phyloP scores from a whole-genome alignment of 306 rosid genomes.

The Mucuna pruriens region DNA sequence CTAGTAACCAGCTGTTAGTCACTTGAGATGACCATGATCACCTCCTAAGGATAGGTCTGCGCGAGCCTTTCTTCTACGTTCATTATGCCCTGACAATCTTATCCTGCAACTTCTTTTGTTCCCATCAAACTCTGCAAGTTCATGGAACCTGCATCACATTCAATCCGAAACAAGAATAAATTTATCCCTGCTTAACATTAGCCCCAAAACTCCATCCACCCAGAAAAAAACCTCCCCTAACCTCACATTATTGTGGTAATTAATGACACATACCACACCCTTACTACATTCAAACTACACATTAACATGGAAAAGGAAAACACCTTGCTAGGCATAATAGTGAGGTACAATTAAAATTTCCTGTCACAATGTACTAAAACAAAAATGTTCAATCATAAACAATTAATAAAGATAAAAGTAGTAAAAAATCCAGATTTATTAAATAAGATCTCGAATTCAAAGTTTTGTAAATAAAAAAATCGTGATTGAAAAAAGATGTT shows the following conservation, averaged over 20 bases:
- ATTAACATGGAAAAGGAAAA: not conserved
- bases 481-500: no score
- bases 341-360: not conserved
- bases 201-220: not conserved
- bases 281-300: not conserved
- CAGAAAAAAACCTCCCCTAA: not conserved
- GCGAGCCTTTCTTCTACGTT: conserved; percentile 35
- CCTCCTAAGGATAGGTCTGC: not conserved
- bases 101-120: conserved; percentile 43
- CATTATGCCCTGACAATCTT: conserved; percentile 39
- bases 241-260: not conserved
- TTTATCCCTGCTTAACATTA: not conserved
- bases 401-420: no score
- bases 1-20: not conserved
- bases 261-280: not conserved
- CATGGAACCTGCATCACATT: conserved; percentile 40
- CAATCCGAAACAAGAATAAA: not conserved
- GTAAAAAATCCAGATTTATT: no score
- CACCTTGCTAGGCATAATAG: no score
- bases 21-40: not conserved
- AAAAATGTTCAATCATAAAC: not conserved
- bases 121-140: conserved; percentile 34
- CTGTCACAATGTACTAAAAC: not conserved
- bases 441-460: no score
- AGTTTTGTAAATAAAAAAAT: no score